Evolutionary conservation across 1,139 yeast species (phyloP).

Genomic region (Scheffersomyces titani): DNA sequence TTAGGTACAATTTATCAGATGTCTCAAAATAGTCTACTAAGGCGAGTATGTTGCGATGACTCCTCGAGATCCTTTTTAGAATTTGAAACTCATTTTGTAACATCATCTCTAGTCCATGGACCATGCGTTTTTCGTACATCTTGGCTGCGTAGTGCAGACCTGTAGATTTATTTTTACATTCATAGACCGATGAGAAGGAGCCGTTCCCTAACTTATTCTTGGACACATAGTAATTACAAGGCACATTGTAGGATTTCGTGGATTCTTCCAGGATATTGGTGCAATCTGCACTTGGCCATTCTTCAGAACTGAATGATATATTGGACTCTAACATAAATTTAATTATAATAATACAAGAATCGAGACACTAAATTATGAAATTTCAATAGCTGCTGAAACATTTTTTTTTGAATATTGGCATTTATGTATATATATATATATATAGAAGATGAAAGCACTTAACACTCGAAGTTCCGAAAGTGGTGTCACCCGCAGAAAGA

Average conservation of each 20-base stretch:
- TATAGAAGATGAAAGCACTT: neutral
- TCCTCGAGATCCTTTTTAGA: conserved; percentile 46
- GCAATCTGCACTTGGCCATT: conserved; percentile 19
- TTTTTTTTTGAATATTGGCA: too few relatives aligned
- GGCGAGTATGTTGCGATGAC: conserved; percentile 56
- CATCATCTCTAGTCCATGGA: conserved; percentile 37
- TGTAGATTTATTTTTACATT: conserved; percentile 34
- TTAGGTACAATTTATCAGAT: conserved; percentile 54
- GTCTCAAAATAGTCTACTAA: conserved; percentile 74
- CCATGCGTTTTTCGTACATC: conserved; percentile 31
- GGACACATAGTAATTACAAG: conserved; percentile 37
- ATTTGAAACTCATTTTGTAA: conserved; percentile 59
- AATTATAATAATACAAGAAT: neutral
- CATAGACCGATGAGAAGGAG: conserved; percentile 39
- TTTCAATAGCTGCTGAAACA: neutral
- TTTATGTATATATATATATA: neutral
- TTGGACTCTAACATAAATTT: neutral
- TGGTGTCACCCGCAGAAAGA: neutral
- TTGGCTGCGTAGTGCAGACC: conserved; percentile 43
- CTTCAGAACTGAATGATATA: neutral
- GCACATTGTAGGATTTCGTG: conserved; percentile 9
- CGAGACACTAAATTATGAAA: neutral
- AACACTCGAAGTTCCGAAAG: neutral
- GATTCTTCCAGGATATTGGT: conserved; percentile 7
- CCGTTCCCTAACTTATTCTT: conserved; percentile 39